Base-by-base conservation (phyloP, 371 early-diverging fungal genomes). In the Umbelopsis sp. region DNA sequence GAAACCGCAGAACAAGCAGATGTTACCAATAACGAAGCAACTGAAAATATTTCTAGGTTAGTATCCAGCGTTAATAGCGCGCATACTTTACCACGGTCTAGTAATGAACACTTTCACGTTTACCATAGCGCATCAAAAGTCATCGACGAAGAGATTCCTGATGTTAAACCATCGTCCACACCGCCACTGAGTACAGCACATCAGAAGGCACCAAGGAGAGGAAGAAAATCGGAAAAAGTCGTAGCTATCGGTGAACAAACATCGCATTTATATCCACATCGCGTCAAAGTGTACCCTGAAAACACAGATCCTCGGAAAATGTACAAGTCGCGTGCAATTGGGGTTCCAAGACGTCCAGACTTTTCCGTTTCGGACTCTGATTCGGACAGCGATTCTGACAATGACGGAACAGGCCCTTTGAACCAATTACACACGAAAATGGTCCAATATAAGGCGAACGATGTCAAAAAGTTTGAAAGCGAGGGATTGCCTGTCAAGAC, bases 341-440 rank as follows among this genome's bases (percentile, higher is more conserved):
- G 57, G 7, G 29, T 35, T 18, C 57, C 57, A 16, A 18, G 18
- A 8, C 35, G 29, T 11, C 57, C 57, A 1, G 70, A 66, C 66
- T 64, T 64, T 52, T 22, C 52, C 44, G 52, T 67, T 48, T 67
- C 66, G 45, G 67, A 64, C 24, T 70, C 70, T 44, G 70, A 70
- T 67, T 70, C 70, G 24, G 70, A 70, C 52, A 70, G 70, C 63
- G 67, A 67, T 66, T 63, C 67, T 53, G 63, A 46, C 14, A 66
- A 53, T 64, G 57, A 57, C 1, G n/a, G 18, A 25, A 18, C 57
- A 14, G 57, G 25, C 3, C 57, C 57, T 6, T 2, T 35, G 18
- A 57, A 57, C 14, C 37, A 29, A 18, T 35, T 57, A 35, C 57
- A 57, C 35, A 35, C 22, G 0, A 51, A 51, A 57, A 35, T 35